Evolutionary conservation across 768 basidiomycete species (phyloP), one percentile per base, ranked within the genome.

Genomic region (Cyclocybe aegerita): DNA sequence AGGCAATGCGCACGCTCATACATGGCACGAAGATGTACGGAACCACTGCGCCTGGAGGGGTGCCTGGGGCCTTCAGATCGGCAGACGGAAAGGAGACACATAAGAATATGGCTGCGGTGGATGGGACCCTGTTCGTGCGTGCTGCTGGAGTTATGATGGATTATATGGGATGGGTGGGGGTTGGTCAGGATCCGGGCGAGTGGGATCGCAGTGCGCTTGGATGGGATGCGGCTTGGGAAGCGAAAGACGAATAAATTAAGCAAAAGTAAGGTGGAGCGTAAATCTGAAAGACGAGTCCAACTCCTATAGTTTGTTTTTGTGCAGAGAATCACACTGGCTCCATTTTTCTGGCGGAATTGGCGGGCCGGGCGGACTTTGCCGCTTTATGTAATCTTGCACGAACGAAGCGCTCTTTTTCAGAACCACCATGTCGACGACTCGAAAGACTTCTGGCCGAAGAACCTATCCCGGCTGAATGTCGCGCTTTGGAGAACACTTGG

Each of bases 181-280:
- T 77, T 64, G 82, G 82, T 3, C 75, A 84, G 61, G 52, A 65
- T 37, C 72, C 65, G 36, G 74, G 77, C 12, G 37, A 58, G 1
- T 85, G 84, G 84, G 82, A 84, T 63, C 52, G 73, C 29, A 80
- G 77, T 60, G 81, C 73, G 3, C 64, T 83, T 36, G 82, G 81
- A 0, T 84, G 82, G 80, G 80, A 83, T 49, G 80, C 74, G 7
- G 79, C 81, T 9, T 85, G 82, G 83, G 71, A 65, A 9, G 48
- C 59, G 29, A 60, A 59, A 15, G 67, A 75, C 59, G n/a, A n/a
- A n/a, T n/a, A n/a, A n/a, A n/a, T n/a, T n/a, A n/a, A n/a, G n/a
- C n/a, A n/a, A n/a, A n/a, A n/a, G n/a, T n/a, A n/a, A n/a, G n/a
- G n/a, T n/a, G n/a, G n/a, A n/a, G n/a, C n/a, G n/a, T n/a, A n/a